A percentile compares a stretch with the other conserved stretches of the same genome.
Evolutionary conservation across 2,329 filamentous ascomycete genomes (phyloP).

Genomic region (Trichoderma atrobrunneum): DNA sequence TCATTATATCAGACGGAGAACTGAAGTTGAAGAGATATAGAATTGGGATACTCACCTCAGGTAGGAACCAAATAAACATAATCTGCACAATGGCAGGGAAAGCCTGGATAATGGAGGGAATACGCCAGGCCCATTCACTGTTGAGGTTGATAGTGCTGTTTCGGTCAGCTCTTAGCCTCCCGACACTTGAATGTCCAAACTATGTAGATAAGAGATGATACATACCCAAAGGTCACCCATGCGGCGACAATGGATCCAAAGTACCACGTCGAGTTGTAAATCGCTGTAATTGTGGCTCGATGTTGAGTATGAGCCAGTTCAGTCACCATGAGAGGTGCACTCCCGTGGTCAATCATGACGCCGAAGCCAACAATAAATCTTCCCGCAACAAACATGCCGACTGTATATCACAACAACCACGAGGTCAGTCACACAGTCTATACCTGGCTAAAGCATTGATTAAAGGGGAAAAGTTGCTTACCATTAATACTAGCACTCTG

Average conservation of each 20-base stretch:
- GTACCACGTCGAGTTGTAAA: conserved; percentile 67
- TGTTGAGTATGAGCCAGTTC: conserved; percentile 69
- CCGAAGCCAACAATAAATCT: conserved; percentile 58
- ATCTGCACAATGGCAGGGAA: conserved; percentile 61
- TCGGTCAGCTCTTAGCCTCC: not conserved
- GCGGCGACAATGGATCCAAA: conserved; percentile 11
- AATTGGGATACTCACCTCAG: conserved; percentile 41
- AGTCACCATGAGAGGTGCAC: conserved; percentile 61
- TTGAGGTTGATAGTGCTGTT: conserved; percentile 35
- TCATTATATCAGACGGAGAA: not conserved
- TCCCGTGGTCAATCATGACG: conserved; percentile 62
- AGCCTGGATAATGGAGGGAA: conserved; percentile 63
- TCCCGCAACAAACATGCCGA: conserved; percentile 39
- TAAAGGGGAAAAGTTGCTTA: conserved; percentile 34
- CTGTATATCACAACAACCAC: not conserved
- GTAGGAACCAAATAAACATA: conserved; percentile 64
- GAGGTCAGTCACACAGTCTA: not conserved
- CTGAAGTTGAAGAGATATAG: not conserved
- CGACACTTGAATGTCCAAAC: not conserved
- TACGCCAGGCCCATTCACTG: conserved; percentile 65
- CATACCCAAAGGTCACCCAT: conserved; percentile 16
- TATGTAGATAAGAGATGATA: not conserved
- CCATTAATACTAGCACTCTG: conserved; percentile 10
- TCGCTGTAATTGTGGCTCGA: conserved; percentile 60
- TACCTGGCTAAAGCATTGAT: not conserved